Evolutionary conservation across 257 asterid species (phyloP), one percentile per base, ranked within the genome.

Genomic region (Capsicum pubescens): DNA sequence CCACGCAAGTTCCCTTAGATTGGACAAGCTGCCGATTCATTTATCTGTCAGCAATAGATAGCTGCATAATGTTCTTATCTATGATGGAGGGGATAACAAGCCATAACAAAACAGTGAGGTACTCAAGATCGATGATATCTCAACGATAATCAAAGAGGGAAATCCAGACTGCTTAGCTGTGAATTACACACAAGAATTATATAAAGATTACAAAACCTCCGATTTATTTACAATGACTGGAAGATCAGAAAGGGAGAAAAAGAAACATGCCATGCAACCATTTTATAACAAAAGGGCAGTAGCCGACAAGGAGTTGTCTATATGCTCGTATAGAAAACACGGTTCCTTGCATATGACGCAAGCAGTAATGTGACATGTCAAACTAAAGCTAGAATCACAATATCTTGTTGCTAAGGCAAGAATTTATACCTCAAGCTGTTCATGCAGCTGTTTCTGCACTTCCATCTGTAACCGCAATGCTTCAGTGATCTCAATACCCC

Each of bases 361-460:
- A 50, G 19, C 46, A 21, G 81, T 21, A 26, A 26, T 11, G 52
- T 7, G 81, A 76, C 6, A 21, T 21, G 44, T 74, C 21, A 50
- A 74, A 74, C 44, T 21, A 46, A 74, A 74, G 42, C 21, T 69
- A 57, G 46, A 71, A 42, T 14, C 80, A 71, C 52, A 67, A 35
- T 11, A 66, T 54, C 56, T 8, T 54, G 32, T 32, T 82, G 63
- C 61, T 82, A 67, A 72, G 52, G 13, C 44, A 3, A 67, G 61
- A 46, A 54, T 35, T 32, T 15, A 39, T 76, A 77, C 86, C 86
- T 84, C 86, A 54, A 84, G 86, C 68, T 84, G 86, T 58, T 84
- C 83, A 58, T 84, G 86, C 16, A 84, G 86, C 58, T 84, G 83
- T 78, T 84, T 84, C 83, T 84, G 86, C 78, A 84, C 86, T 61